Evolutionary conservation across 257 asterid genomes (phyloP).

Genomic region (Craterostigma plantagineum): DNA sequence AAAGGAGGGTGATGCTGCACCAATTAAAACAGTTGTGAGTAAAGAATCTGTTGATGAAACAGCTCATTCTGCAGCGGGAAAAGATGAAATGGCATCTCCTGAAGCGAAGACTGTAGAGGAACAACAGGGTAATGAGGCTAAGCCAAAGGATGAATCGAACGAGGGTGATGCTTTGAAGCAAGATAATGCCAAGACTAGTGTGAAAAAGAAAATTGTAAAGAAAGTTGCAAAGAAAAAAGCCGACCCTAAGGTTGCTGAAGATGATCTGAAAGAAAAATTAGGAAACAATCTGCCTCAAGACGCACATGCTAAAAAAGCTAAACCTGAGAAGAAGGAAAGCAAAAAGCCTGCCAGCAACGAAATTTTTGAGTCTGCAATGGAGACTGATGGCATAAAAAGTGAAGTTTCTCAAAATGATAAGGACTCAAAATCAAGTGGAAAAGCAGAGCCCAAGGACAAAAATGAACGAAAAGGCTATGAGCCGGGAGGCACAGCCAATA

Average conservation of each 20-base stretch:
- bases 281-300: background rate
- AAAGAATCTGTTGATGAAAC: constrained; percentile 41
- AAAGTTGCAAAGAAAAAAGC: constrained; percentile 57
- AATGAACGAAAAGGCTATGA: constrained; percentile 29
- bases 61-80: constrained; percentile 17
- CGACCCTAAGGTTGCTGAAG: constrained; percentile 20
- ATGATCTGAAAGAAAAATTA: constrained; percentile 13
- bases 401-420: constrained; percentile 21
- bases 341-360: constrained; percentile 16
- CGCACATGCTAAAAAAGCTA: constrained; percentile 3
- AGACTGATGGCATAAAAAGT: constrained; percentile 12
- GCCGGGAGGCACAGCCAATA: constrained; percentile 24
- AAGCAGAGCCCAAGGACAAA: constrained; percentile 23
- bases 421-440: constrained; percentile 21
- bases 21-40: constrained; percentile 42
- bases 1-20: constrained; percentile 27
- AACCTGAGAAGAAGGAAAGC: constrained; percentile 26
- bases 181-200: constrained; percentile 30
- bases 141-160: constrained; percentile 20
- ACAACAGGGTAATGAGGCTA: constrained; percentile 21
- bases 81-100: constrained; percentile 16
- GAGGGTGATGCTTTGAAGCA: constrained; percentile 21
- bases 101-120: constrained; percentile 22
- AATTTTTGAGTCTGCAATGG: constrained; percentile 24
- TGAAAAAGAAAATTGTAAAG: constrained; percentile 59